phyloP scores from a whole-genome alignment of 2,329 filamentous ascomycete species.

The Hypomyces rosellus region DNA sequence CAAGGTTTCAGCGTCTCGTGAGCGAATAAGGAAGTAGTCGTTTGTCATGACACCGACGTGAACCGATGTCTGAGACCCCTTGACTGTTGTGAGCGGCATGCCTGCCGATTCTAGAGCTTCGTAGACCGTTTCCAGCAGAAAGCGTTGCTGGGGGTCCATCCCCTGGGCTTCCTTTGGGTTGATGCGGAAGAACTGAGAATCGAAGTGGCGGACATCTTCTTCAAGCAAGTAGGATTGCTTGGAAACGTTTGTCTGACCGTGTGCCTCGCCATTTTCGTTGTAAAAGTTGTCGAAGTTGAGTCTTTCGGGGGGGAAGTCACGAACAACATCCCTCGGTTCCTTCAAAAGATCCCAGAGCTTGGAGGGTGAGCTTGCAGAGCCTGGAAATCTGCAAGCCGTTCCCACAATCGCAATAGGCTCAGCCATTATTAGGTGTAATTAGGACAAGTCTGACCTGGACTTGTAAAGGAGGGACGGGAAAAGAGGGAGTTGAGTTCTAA shows the following conservation, averaged over 20 bases:
- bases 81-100: slow-evolving; percentile 13
- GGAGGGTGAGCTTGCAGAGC: slow-evolving; percentile 27
- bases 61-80: slow-evolving; percentile 28
- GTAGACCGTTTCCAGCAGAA: slow-evolving; percentile 33
- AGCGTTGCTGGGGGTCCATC: slow-evolving; percentile 16
- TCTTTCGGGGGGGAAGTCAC: slow-evolving; percentile 29
- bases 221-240: slow-evolving; percentile 26
- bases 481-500: no score
- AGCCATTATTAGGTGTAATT: no score
- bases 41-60: slow-evolving; percentile 26
- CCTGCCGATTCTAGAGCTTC: slow-evolving; percentile 34
- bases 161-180: slow-evolving; percentile 4
- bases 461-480: no score
- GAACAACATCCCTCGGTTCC: slow-evolving; percentile 28
- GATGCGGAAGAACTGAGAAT: slow-evolving; percentile 27
- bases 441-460: no score
- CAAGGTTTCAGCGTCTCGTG: slow-evolving; percentile 20
- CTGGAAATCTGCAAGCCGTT: slow-evolving; percentile 38
- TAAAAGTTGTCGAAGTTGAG: slow-evolving; percentile 37
- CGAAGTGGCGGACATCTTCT: slow-evolving; percentile 31
- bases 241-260: slow-evolving; percentile 24
- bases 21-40: slow-evolving; percentile 32
- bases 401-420: slow-evolving; percentile 28
- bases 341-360: slow-evolving; percentile 35
- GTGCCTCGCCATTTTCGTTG: slow-evolving; percentile 34